phyloP scores from a whole-genome alignment of 257 asterid genomes.

The Nicotiana knightiana region DNA sequence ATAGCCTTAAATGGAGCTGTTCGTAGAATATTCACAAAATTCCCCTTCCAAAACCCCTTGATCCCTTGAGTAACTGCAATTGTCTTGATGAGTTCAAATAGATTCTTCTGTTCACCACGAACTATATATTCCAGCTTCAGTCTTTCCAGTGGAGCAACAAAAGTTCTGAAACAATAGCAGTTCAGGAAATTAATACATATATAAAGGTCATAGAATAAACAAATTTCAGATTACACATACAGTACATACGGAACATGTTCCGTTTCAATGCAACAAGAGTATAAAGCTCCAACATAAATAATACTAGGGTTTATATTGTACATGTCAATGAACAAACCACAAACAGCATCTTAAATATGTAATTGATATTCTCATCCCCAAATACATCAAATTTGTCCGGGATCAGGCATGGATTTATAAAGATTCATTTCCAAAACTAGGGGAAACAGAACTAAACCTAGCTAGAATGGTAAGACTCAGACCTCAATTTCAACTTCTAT shows the following conservation, averaged over 20 bases:
- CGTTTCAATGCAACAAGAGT: not conserved
- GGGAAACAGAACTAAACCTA: not conserved
- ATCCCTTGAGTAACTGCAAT: slow-evolving; percentile 77
- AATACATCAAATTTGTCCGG: not conserved
- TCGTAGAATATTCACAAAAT: slow-evolving; percentile 80
- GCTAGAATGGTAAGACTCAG: not conserved
- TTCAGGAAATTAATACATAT: slow-evolving; percentile 4
- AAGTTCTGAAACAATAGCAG: slow-evolving; percentile 53
- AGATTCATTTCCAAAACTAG: not conserved
- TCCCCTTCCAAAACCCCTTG: slow-evolving; percentile 94
- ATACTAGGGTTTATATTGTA: not conserved
- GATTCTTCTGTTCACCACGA: slow-evolving; percentile 76
- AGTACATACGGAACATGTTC: not conserved
- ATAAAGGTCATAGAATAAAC: not conserved
- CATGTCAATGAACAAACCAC: not conserved
- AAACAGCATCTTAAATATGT: not conserved
- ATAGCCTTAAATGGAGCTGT: slow-evolving; percentile 98
- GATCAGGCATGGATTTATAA: not conserved
- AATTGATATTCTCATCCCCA: not conserved
- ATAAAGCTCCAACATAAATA: not conserved
- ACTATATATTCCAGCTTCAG: slow-evolving; percentile 91
- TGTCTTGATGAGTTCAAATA: slow-evolving; percentile 60
- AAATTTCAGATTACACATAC: not conserved
- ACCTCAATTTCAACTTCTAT: not conserved
- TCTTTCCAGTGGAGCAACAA: slow-evolving; percentile 97